A percentile compares a stretch with the other conserved stretches of the same genome.
These are phyloP conservation scores for Backusella circina DNA, from an alignment of 192 early-diverging fungal genomes.

Conservation along the genomic window DNA sequence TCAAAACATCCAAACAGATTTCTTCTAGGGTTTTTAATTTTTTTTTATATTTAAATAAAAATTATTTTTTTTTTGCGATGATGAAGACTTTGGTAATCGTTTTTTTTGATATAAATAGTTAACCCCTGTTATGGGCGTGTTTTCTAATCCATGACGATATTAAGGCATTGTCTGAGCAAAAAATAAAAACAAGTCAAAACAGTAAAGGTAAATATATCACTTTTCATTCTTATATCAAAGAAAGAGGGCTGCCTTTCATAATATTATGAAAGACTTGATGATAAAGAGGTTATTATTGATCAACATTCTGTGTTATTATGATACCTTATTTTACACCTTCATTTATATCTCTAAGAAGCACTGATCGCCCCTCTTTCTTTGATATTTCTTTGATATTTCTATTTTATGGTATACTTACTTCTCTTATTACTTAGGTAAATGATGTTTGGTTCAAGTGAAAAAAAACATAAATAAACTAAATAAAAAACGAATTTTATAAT, in stretches of 20 bases:
- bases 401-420: neutral
- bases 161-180: slow-evolving; percentile 13
- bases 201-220: neutral
- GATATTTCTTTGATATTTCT: neutral
- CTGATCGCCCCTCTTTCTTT: neutral
- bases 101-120: neutral
- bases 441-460: neutral
- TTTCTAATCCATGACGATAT: slow-evolving; percentile 5
- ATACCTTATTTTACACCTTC: neutral
- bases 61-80: neutral
- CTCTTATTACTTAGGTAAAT: neutral
- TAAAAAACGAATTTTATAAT: neutral
- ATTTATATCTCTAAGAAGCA: slow-evolving; percentile 14
- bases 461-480: neutral
- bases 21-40: neutral
- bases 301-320: slow-evolving; percentile 11
- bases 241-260: neutral
- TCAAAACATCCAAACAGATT: neutral
- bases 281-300: slow-evolving; percentile 10
- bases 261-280: neutral
- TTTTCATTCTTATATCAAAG: neutral
- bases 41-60: neutral
- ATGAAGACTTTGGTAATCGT: slow-evolving; percentile 16
- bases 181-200: too few species aligned
- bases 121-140: neutral